These are phyloP conservation scores for Trametes meyenii DNA, from an alignment of 768 basidiomycete species.

Conservation along the genomic window DNA sequence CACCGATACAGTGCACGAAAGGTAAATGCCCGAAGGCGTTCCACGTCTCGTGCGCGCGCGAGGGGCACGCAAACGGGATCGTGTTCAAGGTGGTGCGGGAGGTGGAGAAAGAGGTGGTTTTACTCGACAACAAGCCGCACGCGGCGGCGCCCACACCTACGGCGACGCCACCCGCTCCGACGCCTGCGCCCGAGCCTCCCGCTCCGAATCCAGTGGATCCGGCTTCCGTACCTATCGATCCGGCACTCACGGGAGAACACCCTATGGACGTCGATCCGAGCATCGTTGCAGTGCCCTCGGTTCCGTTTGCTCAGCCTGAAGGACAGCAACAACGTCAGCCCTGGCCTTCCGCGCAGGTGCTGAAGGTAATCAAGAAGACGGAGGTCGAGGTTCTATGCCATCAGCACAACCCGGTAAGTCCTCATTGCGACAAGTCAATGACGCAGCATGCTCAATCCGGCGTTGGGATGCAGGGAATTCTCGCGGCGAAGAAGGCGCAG, in stretches of 20 bases:
- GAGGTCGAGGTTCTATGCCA: conserved; percentile 80
- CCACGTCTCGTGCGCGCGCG: conserved; percentile 87
- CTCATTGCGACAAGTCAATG: background rate
- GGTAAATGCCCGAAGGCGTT: conserved; percentile 94
- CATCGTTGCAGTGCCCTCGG: background rate
- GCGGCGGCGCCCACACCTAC: conserved; percentile 7
- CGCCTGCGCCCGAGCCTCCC: background rate
- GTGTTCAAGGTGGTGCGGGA: conserved; percentile 65
- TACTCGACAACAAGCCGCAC: conserved; percentile 47
- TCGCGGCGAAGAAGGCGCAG: conserved; percentile 72
- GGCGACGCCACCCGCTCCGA: background rate
- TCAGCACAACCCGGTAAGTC: conserved; percentile 88
- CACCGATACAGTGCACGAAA: conserved; percentile 90
- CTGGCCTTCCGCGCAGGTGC: conserved; percentile 33
- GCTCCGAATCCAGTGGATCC: background rate
- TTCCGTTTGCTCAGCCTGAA: background rate
- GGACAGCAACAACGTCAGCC: background rate
- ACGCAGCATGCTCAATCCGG: background rate
- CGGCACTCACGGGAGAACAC: conserved; percentile 11
- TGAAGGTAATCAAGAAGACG: conserved; percentile 74
- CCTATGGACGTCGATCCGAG: conserved; percentile 40
- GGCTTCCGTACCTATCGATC: background rate
- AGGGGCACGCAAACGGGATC: conserved; percentile 54
- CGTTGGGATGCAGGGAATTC: conserved; percentile 54
- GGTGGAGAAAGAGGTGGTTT: conserved; percentile 80